Evolutionary conservation across 1,284 basidiomycete species (phyloP).

Genomic region (Coniferiporia weirii): DNA sequence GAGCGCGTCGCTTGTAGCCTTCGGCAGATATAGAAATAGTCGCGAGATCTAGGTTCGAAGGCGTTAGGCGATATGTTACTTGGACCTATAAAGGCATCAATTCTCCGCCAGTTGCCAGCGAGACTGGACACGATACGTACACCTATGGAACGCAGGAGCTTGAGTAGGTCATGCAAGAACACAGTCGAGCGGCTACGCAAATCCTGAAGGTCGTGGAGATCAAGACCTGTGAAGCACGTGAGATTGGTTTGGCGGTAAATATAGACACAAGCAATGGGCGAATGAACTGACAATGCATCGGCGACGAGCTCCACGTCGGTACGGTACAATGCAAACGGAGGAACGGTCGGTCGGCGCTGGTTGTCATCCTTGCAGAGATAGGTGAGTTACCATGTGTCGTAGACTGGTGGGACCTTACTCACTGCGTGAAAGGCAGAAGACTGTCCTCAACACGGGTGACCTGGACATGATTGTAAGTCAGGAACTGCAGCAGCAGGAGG

Average conservation of each 20-base stretch:
- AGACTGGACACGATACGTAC: slow-evolving; percentile 34
- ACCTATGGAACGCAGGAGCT: slow-evolving; percentile 53
- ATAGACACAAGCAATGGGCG: not conserved
- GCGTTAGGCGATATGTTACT: slow-evolving; percentile 57
- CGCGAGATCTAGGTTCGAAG: slow-evolving; percentile 54
- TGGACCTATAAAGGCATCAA: slow-evolving; percentile 36
- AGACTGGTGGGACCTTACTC: not conserved
- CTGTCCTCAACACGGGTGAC: slow-evolving; percentile 11
- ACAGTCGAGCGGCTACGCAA: slow-evolving; percentile 56
- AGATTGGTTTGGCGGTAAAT: not conserved
- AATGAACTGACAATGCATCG: slow-evolving; percentile 46
- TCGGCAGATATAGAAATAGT: slow-evolving; percentile 46
- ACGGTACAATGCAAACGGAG: slow-evolving; percentile 56
- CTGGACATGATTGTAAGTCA: not conserved
- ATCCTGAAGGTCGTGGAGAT: slow-evolving; percentile 64
- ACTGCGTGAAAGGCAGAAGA: slow-evolving; percentile 13
- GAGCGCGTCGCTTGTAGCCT: slow-evolving; percentile 26
- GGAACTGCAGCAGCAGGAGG: not conserved
- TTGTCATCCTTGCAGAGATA: slow-evolving; percentile 34
- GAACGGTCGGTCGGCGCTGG: slow-evolving; percentile 34
- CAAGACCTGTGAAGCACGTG: slow-evolving; percentile 38
- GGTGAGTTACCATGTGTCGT: not conserved
- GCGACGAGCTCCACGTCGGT: slow-evolving; percentile 55
- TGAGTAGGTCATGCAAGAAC: slow-evolving; percentile 59
- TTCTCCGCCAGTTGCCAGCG: too few species aligned